A percentile compares a stretch with the other conserved stretches of the same genome.
Conservation (phyloP, 768 basidiomycete genomes). For the Tulasnella calospora region DNA sequence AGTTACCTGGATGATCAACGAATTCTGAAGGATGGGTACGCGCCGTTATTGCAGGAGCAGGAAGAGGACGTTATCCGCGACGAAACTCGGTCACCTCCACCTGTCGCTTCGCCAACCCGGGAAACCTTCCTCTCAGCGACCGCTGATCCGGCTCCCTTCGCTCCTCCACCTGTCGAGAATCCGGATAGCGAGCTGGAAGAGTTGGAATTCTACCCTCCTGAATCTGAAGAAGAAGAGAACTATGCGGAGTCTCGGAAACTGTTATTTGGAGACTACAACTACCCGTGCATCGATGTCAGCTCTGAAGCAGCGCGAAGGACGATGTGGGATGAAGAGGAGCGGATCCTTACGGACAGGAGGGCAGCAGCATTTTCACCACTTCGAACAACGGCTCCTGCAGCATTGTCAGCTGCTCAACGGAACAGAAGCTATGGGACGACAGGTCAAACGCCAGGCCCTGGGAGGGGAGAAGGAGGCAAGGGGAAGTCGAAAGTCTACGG, state of each 20-base stretch:
- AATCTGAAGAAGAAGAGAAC: conserved; percentile 67
- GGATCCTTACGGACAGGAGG: conserved; percentile 69
- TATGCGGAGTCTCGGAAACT: conserved; percentile 72
- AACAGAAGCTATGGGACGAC: conserved; percentile 53
- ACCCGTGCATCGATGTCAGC: conserved; percentile 84
- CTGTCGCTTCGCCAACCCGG: conserved; percentile 29
- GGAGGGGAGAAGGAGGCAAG: conserved; percentile 16
- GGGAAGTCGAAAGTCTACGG: conserved; percentile 26
- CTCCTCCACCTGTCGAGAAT: conserved; percentile 41
- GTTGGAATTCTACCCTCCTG: conserved; percentile 57
- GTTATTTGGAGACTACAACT: conserved; percentile 86
- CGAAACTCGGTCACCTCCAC: conserved; percentile 30
- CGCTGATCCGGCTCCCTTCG: conserved; percentile 28
- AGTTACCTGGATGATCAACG: conserved; percentile 35
- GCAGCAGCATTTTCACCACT: conserved; percentile 62
- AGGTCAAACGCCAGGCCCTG: conserved; percentile 5
- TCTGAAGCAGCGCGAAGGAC: conserved; percentile 58
- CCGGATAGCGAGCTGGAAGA: conserved; percentile 35
- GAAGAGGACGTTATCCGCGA: conserved; percentile 61
- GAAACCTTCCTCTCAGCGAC: conserved; percentile 28
- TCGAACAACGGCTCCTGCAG: conserved; percentile 32
- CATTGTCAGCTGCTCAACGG: conserved; percentile 18
- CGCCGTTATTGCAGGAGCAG: conserved; percentile 66
- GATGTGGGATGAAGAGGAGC: conserved; percentile 83
- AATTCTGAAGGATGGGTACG: conserved; percentile 56